These are phyloP conservation scores for Pigoraptor vietnamica DNA, from an alignment of 78 protist species.

Conservation along the genomic window DNA sequence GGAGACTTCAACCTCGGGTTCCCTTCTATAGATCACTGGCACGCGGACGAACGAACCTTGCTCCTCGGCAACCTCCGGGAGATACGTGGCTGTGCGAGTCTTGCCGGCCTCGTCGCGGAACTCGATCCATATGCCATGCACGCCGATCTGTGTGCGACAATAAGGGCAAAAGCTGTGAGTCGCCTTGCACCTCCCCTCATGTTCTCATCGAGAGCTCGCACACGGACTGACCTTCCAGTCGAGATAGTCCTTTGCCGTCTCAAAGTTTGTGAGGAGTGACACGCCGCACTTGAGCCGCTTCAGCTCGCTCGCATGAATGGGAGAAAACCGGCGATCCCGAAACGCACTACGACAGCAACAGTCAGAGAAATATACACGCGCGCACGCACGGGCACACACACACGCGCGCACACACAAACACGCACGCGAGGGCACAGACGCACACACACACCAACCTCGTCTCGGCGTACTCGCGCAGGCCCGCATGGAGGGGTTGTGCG, in stretches of 20 bases:
- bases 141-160: conserved; percentile 17
- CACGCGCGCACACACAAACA: too few relatives aligned
- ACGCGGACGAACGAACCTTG: conserved; percentile 9
- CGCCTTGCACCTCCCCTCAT: too few relatives aligned
- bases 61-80: conserved; percentile 43
- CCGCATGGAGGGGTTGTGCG: conserved; percentile 18
- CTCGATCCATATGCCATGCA: conserved; percentile 51
- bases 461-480: conserved; percentile 33
- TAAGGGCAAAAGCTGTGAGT: background rate
- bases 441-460: background rate
- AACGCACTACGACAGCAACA: conserved; percentile 1
- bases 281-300: conserved; percentile 20
- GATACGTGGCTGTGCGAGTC: conserved; percentile 34
- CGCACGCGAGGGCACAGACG: background rate
- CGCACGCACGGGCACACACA: too few relatives aligned
- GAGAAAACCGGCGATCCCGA: conserved; percentile 29
- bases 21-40: too few relatives aligned
- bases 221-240: conserved; percentile 33
- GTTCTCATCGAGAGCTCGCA: background rate
- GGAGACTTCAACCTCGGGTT: too few relatives aligned
- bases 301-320: conserved; percentile 13
- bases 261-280: conserved; percentile 44
- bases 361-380: too few relatives aligned
- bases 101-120: background rate
- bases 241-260: conserved; percentile 13